Evolutionary conservation across 805 yeast genomes (phyloP).

Genomic region (Metschnikowia borealis): DNA sequence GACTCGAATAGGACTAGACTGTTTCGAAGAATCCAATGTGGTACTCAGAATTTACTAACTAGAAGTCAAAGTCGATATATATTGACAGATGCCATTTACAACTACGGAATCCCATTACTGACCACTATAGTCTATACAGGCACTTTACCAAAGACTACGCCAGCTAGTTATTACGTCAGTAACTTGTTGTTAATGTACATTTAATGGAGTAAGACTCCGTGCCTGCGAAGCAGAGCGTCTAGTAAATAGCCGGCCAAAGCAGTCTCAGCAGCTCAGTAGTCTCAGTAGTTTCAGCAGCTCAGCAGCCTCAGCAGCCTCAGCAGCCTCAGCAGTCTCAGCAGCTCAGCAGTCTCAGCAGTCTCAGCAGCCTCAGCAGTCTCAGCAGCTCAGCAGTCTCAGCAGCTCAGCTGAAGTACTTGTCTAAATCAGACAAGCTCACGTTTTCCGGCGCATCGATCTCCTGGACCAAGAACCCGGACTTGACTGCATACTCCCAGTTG

Average conservation of each 20-base stretch:
- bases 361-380: no score
- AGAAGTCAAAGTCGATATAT: no score
- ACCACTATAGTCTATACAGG: no score
- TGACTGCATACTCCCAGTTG: constrained; percentile 69
- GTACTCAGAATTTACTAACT: no score
- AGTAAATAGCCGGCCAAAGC: not conserved
- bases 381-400: not conserved
- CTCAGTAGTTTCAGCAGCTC: not conserved
- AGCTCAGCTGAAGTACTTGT: constrained; percentile 32
- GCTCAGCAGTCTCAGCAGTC: no score
- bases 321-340: not conserved
- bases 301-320: constrained; percentile 14
- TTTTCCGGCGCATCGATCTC: constrained; percentile 81
- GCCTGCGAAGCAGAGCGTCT: constrained; percentile 5
- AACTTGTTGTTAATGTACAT: not conserved
- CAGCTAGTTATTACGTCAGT: no score
- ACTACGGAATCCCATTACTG: no score
- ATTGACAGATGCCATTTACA: no score
- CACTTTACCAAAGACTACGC: no score
- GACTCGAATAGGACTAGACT: no score
- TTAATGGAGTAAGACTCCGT: not conserved
- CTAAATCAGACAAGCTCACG: constrained; percentile 63
- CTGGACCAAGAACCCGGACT: constrained; percentile 73
- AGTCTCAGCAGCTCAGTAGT: no score
- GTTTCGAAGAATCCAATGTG: no score